Base-by-base conservation (phyloP, 495 filamentous ascomycete genomes). In the Penicilliopsis zonata region DNA sequence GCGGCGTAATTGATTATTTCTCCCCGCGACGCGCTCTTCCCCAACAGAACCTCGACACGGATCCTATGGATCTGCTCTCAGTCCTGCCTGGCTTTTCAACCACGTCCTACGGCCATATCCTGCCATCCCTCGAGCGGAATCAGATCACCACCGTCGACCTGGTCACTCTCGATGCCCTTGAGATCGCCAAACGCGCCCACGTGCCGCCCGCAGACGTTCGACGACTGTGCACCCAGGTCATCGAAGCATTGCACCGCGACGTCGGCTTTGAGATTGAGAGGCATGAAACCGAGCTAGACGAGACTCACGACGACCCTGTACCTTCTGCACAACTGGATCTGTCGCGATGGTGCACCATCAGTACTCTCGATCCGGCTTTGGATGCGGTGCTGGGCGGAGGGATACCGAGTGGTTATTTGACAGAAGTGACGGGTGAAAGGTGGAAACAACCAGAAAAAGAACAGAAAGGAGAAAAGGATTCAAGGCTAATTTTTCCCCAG, bases 351-450 rank as follows among this genome's bases (percentile, higher is more conserved):
- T 62, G 55, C 34, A 65, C 57, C 28, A 83, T 95, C 55, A 93
- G 81, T 60, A 88, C 84, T 4, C 63, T 88, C 13, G 83, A 94
- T 55, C 61, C 72, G 19, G 47, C 52, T 8, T 61, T 98, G 9
- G 86, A 98, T 66, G 55, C 49, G 8, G 69, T 80, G 3, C 64
- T 98, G 18, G 76, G 70, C 41, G 92, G 92, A 32, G 92, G 92
- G n/a, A 72, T 98, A 25, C 81, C 80, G 2, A 67, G 75, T 2
- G 80, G 82, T 25, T 80, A 83, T 51, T 61, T 98, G 41, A 88
- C 85, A 13, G 90, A 98, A 46, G 66, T 98, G 34, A 86, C 83
- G 2, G 92, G 92, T 22, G 90, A 95, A 61, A 94, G 78, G 78
- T 80, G 51, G 9, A n/a, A n/a, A n/a, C n/a, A n/a, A n/a, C n/a